A percentile compares a stretch with the other conserved stretches of the same genome.
Conservation (phyloP, 768 basidiomycete species). For the Termitomyces sp. region DNA sequence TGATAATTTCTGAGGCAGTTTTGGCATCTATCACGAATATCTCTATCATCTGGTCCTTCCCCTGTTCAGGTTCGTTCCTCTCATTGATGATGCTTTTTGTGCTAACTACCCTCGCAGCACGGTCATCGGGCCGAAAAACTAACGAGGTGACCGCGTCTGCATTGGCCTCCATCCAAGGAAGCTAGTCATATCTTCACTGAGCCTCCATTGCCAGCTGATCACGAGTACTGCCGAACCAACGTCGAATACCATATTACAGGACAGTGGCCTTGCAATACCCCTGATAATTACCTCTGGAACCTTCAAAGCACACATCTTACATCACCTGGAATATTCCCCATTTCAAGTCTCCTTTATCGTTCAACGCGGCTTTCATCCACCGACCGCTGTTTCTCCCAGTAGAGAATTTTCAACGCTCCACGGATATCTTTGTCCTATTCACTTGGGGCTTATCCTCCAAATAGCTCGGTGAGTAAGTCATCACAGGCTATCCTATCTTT, state of each 20-base stretch:
- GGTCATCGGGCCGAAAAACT: slow-evolving; percentile 14
- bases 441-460: too few species aligned
- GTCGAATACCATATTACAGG: too few species aligned
- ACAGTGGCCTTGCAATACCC: too few species aligned
- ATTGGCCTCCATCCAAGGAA: slow-evolving; percentile 13
- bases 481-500: background rate
- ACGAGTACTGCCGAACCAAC: too few species aligned
- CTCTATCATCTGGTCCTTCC: slow-evolving; percentile 16
- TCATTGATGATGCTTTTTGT: background rate
- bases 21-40: slow-evolving; percentile 44
- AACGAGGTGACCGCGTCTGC: slow-evolving; percentile 16
- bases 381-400: too few species aligned
- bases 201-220: slow-evolving; percentile 3
- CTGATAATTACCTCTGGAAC: slow-evolving; percentile 51
- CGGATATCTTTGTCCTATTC: too few species aligned
- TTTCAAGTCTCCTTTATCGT: slow-evolving; percentile 1
- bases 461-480: too few species aligned
- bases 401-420: too few species aligned
- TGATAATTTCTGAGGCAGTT: slow-evolving; percentile 30
- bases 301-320: slow-evolving; percentile 27
- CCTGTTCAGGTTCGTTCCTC: background rate
- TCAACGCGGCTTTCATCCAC: slow-evolving; percentile 1
- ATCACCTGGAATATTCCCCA: slow-evolving; percentile 11
- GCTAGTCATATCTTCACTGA: slow-evolving; percentile 12
- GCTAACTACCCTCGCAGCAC: slow-evolving; percentile 20